Evolutionary conservation across 2,329 filamentous ascomycete species (phyloP).

Genomic region (Sclerotiophoma versabilis): DNA sequence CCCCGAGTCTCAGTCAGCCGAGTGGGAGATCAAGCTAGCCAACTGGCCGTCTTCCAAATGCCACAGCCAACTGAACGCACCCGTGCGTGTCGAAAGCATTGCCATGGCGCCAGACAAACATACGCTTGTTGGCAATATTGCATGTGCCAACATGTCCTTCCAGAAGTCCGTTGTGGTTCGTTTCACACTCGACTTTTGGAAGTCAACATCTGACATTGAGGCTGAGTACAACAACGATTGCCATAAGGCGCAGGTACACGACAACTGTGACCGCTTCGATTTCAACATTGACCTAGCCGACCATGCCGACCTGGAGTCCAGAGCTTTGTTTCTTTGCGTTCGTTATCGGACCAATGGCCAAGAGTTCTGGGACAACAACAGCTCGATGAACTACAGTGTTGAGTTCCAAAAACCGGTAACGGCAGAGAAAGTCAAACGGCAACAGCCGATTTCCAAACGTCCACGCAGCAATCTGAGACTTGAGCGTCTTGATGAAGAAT

Average conservation of each 20-base stretch:
- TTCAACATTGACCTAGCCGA: slow-evolving; percentile 95
- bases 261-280: slow-evolving; percentile 85
- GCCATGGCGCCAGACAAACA: slow-evolving; percentile 90
- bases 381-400: slow-evolving; percentile 85
- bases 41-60: slow-evolving; percentile 78
- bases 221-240: slow-evolving; percentile 89
- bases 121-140: slow-evolving; percentile 80
- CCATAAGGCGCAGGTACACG: slow-evolving; percentile 67
- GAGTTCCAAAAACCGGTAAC: too few species aligned
- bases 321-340: slow-evolving; percentile 91
- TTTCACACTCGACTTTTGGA: slow-evolving; percentile 98
- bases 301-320: slow-evolving; percentile 86
- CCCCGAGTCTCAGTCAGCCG: slow-evolving; percentile 58
- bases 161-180: slow-evolving; percentile 88
- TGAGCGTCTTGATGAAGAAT: slow-evolving; percentile 71
- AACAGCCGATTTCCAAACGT: too few species aligned
- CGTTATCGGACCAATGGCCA: slow-evolving; percentile 83
- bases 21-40: slow-evolving; percentile 85
- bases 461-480: too few species aligned
- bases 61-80: slow-evolving; percentile 66
- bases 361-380: slow-evolving; percentile 97
- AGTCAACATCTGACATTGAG: slow-evolving; percentile 91
- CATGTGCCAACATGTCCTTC: slow-evolving; percentile 87
- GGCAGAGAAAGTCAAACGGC: slow-evolving; percentile 74
- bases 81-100: slow-evolving; percentile 83